Percentiles rank a stretch among this genome's conserved stretches.
Evolutionary conservation across 2,329 filamentous ascomycete species (phyloP).

Genomic region (Epichloe gansuensis): DNA sequence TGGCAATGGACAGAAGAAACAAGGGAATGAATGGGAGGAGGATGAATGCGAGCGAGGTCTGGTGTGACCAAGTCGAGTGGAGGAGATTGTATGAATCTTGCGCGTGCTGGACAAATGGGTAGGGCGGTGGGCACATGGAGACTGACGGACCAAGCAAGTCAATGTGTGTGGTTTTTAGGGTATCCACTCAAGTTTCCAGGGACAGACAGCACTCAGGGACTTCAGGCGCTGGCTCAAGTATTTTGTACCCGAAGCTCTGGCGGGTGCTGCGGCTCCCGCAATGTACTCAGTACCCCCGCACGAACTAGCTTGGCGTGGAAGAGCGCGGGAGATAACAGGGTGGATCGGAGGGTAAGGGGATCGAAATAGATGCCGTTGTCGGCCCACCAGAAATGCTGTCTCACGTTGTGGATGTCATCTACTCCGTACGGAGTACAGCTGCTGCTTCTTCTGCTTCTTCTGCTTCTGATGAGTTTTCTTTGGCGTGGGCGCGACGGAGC

Average conservation of each 20-base stretch:
- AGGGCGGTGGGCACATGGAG: constrained; percentile 1
- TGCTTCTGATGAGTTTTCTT: too few species aligned
- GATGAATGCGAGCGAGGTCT: neutral
- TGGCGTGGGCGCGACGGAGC: too few species aligned
- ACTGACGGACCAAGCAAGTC: neutral
- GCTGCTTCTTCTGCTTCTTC: too few species aligned
- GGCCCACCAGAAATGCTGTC: neutral
- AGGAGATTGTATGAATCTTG: neutral
- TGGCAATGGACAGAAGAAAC: neutral
- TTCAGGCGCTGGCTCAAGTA: too few species aligned
- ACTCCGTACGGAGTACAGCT: too few species aligned
- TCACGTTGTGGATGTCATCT: too few species aligned
- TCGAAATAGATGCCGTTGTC: neutral
- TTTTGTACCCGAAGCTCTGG: too few species aligned
- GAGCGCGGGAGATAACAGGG: neutral
- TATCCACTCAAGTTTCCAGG: too few species aligned
- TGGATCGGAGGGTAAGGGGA: constrained; percentile 3
- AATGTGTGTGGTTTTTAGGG: too few species aligned
- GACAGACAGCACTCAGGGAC: too few species aligned
- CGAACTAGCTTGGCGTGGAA: too few species aligned
- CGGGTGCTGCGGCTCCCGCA: fast-evolving
- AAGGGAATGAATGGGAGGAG: neutral
- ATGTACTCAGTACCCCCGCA: too few species aligned
- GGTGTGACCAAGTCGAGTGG: neutral
- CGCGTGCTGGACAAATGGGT: neutral